These are phyloP conservation scores for Primulina eburnea DNA, from an alignment of 257 asterid genomes.

Conservation along the genomic window DNA sequence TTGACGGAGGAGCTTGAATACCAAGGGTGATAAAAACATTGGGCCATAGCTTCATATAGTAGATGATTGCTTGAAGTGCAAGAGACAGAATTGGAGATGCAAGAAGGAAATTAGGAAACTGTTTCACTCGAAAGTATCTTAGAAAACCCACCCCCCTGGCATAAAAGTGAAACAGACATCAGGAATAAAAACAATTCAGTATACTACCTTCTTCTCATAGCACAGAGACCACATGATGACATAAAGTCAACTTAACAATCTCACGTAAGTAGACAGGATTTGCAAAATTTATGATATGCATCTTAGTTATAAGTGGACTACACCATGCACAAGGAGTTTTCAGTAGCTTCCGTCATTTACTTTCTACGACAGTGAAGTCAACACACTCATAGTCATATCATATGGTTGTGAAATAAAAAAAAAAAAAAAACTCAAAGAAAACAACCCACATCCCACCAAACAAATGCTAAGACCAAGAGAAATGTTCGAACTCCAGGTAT, in stretches of 20 bases:
- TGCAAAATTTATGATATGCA: background rate
- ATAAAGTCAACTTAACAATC: conserved; percentile 19
- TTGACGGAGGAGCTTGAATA: conserved; percentile 37
- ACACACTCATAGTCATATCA: background rate
- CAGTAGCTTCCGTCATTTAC: background rate
- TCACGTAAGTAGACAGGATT: conserved; percentile 5
- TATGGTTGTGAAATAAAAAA: background rate
- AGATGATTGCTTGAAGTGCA: conserved; percentile 62
- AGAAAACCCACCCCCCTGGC: conserved; percentile 95
- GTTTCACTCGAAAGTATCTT: conserved; percentile 78
- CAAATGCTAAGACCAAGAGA: background rate
- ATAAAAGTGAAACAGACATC: conserved; percentile 26
- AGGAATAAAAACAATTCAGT: conserved; percentile 11
- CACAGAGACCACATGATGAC: conserved; percentile 18
- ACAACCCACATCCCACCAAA: background rate
- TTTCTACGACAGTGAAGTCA: conserved; percentile 1
- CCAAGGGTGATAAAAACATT: conserved; percentile 71
- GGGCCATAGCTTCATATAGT: conserved; percentile 72
- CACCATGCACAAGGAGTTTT: conserved; percentile 17
- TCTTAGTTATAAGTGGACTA: conserved; percentile 9
- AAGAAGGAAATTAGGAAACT: conserved; percentile 86
- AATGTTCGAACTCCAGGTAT: background rate
- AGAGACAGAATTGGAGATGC: conserved; percentile 82
- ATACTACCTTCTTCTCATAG: background rate
- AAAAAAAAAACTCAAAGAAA: background rate